Evolutionary conservation across 176 grass and related monocot species (phyloP), one percentile per base, ranked within the genome.

Genomic region (Rhynchospora pubera): DNA sequence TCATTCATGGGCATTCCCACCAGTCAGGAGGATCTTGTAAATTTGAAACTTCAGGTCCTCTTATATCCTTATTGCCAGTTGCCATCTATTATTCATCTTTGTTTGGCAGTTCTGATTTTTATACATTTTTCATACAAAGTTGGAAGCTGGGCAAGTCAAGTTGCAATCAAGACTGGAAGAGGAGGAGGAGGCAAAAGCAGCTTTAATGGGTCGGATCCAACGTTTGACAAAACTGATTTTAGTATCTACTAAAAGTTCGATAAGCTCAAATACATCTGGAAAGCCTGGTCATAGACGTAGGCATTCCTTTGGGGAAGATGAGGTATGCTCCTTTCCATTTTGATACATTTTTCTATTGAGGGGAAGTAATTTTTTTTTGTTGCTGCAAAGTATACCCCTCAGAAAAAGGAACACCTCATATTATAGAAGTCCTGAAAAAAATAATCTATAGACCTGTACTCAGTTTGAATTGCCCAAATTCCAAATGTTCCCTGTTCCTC

Each of bases 171-270:
- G 96, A 84, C 48, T 99, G 83, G 96, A 99, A 84, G 87, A 99
- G 86, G 96, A 99, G 85, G 96, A 99, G 72, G 96, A 99, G 87
- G 96, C 96, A 90, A 99, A 99, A 95, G 89, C 93, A 77, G 96
- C 96, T 79, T 76, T 99, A 66, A 95, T 99, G 96, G 87, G 92
- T 89, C 85, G 93, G 69, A 99, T 99, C 88, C 96, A 99, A 73
- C 89, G 96, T 28, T 78, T 99, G 84, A 99, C 96, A 45, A 99
- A 99, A 84, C 63, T 99, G 69, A 99, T 99, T 80, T 75, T 99
- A 77, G 96, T 99, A 80, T 99, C 96, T 74, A 99, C 96, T 15
- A 99, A 99, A 87, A 99, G 88, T 83, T 91, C 87, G 8, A 90
- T 95, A 85, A 90, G 89, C 28, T 89, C 91, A 90, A 93, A 84